Percentiles rank a stretch among this genome's conserved stretches.
Evolutionary conservation across 2,329 filamentous ascomycete genomes (phyloP).

Genomic region (Phaeophleospora eucalypticola): DNA sequence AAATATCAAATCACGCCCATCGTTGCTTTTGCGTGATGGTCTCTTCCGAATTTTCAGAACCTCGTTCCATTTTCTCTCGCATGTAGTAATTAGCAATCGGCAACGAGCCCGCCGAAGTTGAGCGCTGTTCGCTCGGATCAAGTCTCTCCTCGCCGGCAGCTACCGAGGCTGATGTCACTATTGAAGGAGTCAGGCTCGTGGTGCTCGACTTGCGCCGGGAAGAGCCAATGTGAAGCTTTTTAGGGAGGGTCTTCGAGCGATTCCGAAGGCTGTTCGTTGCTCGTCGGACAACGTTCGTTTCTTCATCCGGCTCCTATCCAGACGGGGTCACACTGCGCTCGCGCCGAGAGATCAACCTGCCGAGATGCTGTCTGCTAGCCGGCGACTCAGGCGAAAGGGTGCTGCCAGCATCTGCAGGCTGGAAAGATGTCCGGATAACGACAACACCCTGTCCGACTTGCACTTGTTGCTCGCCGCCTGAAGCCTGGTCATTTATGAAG

Average conservation of each 20-base stretch:
- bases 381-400: slow-evolving; percentile 16
- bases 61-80: not conserved
- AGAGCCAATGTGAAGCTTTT: not conserved
- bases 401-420: slow-evolving; percentile 24
- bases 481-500: slow-evolving; percentile 78
- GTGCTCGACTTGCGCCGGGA: not conserved
- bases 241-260: not conserved
- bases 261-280: slow-evolving; percentile 1
- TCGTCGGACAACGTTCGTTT: not conserved
- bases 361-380: slow-evolving; percentile 18
- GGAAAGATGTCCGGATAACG: slow-evolving; percentile 41
- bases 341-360: slow-evolving; percentile 24
- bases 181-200: not conserved
- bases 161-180: too few relatives aligned
- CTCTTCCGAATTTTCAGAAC: not conserved
- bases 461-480: slow-evolving; percentile 64
- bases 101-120: not conserved
- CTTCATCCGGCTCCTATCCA: slow-evolving; percentile 16
- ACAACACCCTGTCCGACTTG: slow-evolving; percentile 74
- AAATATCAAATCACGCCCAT: not conserved
- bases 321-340: slow-evolving; percentile 32
- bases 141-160: not conserved
- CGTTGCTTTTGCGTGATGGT: not conserved
- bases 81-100: not conserved
- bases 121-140: not conserved